Evolutionary conservation across 1,284 basidiomycete genomes (phyloP).

Genomic region (Ceraceosorus bombacis): DNA sequence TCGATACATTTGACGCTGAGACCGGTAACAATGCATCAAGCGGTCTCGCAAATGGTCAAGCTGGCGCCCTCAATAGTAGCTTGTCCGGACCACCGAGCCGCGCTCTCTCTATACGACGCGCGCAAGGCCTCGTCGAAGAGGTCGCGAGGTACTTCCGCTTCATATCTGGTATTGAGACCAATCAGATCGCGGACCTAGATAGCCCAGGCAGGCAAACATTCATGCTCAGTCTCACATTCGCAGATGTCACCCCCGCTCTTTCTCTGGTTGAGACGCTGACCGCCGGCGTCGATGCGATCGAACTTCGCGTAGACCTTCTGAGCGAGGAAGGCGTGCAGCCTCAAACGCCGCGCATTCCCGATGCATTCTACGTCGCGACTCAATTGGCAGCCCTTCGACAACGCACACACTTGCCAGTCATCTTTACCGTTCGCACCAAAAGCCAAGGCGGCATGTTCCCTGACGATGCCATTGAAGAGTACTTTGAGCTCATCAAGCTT

Average conservation of each 20-base stretch:
- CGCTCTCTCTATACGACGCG: conserved; percentile 36
- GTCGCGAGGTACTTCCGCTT: conserved; percentile 74
- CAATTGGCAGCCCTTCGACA: conserved; percentile 76
- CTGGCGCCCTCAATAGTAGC: neutral
- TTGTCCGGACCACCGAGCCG: conserved; percentile 18
- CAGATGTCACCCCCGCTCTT: conserved; percentile 69
- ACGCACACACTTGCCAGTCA: conserved; percentile 71
- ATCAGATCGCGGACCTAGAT: conserved; percentile 58
- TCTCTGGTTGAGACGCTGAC: conserved; percentile 65
- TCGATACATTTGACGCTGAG: conserved; percentile 18
- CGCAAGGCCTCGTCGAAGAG: conserved; percentile 45
- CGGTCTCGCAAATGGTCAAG: too few relatives aligned
- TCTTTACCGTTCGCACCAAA: conserved; percentile 81
- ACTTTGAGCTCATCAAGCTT: conserved; percentile 68
- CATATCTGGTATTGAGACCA: conserved; percentile 66
- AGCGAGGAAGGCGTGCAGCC: conserved; percentile 53
- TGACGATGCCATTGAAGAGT: conserved; percentile 65
- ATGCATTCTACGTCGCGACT: conserved; percentile 65
- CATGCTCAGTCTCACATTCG: conserved; percentile 87
- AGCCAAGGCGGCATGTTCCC: conserved; percentile 90
- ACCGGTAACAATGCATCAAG: neutral
- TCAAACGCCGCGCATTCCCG: conserved; percentile 59
- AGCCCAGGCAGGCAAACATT: conserved; percentile 56
- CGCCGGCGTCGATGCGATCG: conserved; percentile 82
- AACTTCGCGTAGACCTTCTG: conserved; percentile 85